Conservation (phyloP, 176 grass and related monocot species). For the Neostapfia colusana region DNA sequence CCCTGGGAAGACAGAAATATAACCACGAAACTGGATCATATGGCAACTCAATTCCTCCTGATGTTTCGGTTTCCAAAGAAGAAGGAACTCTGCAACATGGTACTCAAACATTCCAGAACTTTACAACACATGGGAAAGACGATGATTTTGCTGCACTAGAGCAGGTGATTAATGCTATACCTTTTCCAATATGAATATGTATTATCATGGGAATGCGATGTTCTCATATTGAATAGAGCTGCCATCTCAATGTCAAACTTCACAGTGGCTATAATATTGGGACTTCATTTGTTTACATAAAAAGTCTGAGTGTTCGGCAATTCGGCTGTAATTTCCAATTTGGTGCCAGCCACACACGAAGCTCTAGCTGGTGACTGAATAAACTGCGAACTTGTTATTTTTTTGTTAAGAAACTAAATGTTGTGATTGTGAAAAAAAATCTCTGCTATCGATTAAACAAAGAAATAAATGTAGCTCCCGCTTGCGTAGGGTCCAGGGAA, state of each 20-base stretch:
- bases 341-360: conserved; percentile 9
- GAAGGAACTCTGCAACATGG: conserved; percentile 32
- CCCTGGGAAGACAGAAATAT: conserved; percentile 44
- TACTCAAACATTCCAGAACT: conserved; percentile 44
- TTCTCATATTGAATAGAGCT: conserved; percentile 22
- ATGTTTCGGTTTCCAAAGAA: conserved; percentile 54
- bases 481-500: no score
- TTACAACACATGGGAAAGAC: conserved; percentile 58
- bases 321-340: conserved; percentile 1
- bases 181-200: conserved; percentile 4
- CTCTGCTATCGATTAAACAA: conserved; percentile 13
- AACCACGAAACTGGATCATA: conserved; percentile 46
- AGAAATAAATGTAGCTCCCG: no score
- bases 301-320: not conserved
- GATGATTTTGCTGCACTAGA: conserved; percentile 90
- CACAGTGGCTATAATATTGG: not conserved
- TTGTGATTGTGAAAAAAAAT: not conserved
- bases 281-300: not conserved
- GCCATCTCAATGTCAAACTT: not conserved
- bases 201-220: conserved; percentile 15
- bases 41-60: conserved; percentile 35
- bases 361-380: not conserved
- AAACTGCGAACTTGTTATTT: not conserved
- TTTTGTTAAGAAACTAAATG: conserved; percentile 8
- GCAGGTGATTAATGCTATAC: conserved; percentile 60